Percentiles rank a stretch among this genome's conserved stretches.
Evolutionary conservation across 208 protist genomes (phyloP).

Genomic region (Trypanosoma cruzi): DNA sequence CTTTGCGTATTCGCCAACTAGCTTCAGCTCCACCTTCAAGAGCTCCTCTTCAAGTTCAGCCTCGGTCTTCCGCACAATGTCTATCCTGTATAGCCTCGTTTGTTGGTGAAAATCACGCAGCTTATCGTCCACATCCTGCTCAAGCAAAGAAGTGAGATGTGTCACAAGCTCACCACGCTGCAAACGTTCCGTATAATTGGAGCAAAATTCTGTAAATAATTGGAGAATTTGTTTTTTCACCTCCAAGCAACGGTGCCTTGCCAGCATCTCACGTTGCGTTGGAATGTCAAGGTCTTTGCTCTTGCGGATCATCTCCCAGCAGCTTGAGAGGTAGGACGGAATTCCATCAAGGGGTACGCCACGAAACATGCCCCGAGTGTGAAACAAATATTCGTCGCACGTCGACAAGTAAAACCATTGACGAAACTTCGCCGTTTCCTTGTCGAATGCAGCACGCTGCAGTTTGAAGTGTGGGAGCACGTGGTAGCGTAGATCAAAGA

Average conservation of each 20-base stretch:
- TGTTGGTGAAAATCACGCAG: constrained; percentile 49
- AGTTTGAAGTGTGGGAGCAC: constrained; percentile 89
- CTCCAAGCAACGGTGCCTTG: constrained; percentile 94
- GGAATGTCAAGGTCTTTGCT: constrained; percentile 98
- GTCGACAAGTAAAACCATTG: constrained; percentile 56
- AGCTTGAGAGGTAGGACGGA: constrained; percentile 77
- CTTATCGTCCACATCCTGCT: constrained; percentile 50
- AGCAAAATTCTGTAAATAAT: constrained; percentile 54
- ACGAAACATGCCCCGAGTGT: constrained; percentile 71
- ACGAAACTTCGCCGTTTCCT: constrained; percentile 45
- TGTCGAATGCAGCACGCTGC: constrained; percentile 64
- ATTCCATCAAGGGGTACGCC: constrained; percentile 88
- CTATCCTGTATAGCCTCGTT: constrained; percentile 68
- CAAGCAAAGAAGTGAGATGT: constrained; percentile 55
- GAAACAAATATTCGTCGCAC: constrained; percentile 70
- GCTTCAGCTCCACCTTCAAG: constrained; percentile 42
- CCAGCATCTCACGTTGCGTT: constrained; percentile 96
- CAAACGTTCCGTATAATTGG: constrained; percentile 53
- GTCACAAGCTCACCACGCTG: constrained; percentile 61
- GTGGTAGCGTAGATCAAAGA: constrained; percentile 77
- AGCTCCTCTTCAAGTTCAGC: constrained; percentile 62
- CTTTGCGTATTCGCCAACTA: constrained; percentile 59
- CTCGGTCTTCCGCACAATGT: constrained; percentile 42
- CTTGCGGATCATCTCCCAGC: constrained; percentile 93
- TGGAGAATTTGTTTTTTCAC: constrained; percentile 55